These are phyloP conservation scores for Rhinocladiella similis DNA, from an alignment of 2,329 filamentous ascomycete genomes.

Conservation along the genomic window DNA sequence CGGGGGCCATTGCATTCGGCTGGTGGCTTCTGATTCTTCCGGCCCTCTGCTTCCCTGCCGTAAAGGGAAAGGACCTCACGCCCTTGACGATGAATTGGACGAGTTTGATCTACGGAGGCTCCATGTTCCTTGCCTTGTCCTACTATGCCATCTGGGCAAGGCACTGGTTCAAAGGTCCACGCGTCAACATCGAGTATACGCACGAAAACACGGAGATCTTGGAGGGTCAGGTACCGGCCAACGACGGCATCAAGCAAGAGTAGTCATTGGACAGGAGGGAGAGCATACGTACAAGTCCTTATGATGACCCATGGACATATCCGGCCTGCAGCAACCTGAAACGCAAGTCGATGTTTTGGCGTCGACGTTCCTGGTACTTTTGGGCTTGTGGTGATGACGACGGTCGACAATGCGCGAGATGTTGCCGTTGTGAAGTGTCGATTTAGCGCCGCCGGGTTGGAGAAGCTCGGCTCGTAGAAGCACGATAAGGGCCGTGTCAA, in stretches of 20 bases:
- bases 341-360: neutral
- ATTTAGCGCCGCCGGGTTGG: no score
- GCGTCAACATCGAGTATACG: slow-evolving; percentile 32
- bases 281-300: neutral
- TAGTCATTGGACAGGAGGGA: slow-evolving; percentile 3
- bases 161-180: slow-evolving; percentile 38
- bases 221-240: slow-evolving; percentile 8
- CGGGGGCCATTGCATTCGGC: slow-evolving; percentile 31
- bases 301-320: neutral
- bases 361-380: neutral
- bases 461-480: no score
- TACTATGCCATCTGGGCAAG: slow-evolving; percentile 33
- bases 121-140: slow-evolving; percentile 33
- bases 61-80: slow-evolving; percentile 32
- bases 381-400: neutral
- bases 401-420: neutral
- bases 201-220: slow-evolving; percentile 9
- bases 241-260: neutral
- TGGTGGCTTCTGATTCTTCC: slow-evolving; percentile 36
- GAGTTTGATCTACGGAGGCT: slow-evolving; percentile 34
- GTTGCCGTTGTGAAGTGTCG: neutral
- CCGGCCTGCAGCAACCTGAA: neutral
- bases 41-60: slow-evolving; percentile 34
- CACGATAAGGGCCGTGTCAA: no score
- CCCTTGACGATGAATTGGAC: slow-evolving; percentile 37